A percentile compares a stretch with the other conserved stretches of the same genome.
These are phyloP conservation scores for Tylopilus intermedius DNA, from an alignment of 768 basidiomycete species.

Conservation along the genomic window DNA sequence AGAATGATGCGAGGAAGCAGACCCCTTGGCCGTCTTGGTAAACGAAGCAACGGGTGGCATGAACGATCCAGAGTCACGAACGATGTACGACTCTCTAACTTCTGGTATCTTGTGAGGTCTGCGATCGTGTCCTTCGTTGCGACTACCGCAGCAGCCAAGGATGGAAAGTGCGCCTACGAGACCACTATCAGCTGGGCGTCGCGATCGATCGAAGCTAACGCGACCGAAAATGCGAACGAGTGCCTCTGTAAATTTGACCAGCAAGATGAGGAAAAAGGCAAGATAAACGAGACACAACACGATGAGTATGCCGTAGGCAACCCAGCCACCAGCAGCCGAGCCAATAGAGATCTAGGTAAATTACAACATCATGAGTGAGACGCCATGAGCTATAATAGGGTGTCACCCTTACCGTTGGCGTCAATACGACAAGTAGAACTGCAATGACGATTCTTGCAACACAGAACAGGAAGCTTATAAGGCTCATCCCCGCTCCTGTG, in stretches of 20 bases:
- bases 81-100: conserved; percentile 24
- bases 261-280: conserved; percentile 74
- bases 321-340: conserved; percentile 79
- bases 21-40: conserved; percentile 24
- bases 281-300: conserved; percentile 80
- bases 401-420: conserved; percentile 64
- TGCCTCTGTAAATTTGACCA: conserved; percentile 83
- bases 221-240: conserved; percentile 70
- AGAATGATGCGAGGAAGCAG: conserved; percentile 37
- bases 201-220: conserved; percentile 80
- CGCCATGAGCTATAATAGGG: not conserved
- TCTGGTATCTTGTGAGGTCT: conserved; percentile 24
- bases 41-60: conserved; percentile 38
- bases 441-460: conserved; percentile 86
- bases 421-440: conserved; percentile 85
- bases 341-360: conserved; percentile 73
- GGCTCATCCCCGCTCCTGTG: conserved; percentile 93
- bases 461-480: conserved; percentile 90
- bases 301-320: conserved; percentile 87
- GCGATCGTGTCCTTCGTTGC: conserved; percentile 31
- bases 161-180: conserved; percentile 80
- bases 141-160: conserved; percentile 58
- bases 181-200: conserved; percentile 76
- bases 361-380: conserved; percentile 10
- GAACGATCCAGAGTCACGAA: conserved; percentile 46